Evolutionary conservation across 495 filamentous ascomycete species (phyloP), one percentile per base, ranked within the genome.

Genomic region (Terfezia boudieri): DNA sequence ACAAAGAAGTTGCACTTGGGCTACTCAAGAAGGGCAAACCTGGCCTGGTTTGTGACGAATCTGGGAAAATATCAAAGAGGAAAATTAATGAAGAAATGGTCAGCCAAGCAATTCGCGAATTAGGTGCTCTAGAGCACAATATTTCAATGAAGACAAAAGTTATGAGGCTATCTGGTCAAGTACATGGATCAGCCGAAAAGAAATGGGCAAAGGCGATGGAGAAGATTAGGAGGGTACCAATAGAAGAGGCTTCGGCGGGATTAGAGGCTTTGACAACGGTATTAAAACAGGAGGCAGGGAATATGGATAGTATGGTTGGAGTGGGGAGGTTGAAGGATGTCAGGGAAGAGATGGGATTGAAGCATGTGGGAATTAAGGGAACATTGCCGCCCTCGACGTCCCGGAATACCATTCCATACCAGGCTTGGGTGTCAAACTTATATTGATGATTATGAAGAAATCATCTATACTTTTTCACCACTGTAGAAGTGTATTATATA

Each of bases 1-100:
- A 59, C 6, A 52, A 52, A 14, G 58, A 57, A 53, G 36, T 61
- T n/a, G 52, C 56, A 1, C 49, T 64, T 2, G 62, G 62, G 0
- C 54, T 61, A 7, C 52, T 64, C 6, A 60, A 55, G 41, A 16
- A 32, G 5, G 50, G 56, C 5, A 51, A 35, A 8, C 53, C 41
- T 8, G 46, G 55, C 60, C 22, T 46, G 8, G 41, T 14, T 20
- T 5, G 41, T 5, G 17, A 46, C 4, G 8, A 46, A 4, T 46
- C 41, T 14, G 41, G 41, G 4, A 20, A 2, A 14, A 46, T 46
- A 14, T 14, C 14, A 20, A 46, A 48, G 8, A 53, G 11, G 2
- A 56, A 12, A 2, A 49, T 55, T 0, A 51, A n/a, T 2, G 50
- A 37, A 52, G 35, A 22, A 56, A 35, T 50, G 12, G 36, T 23